phyloP scores from a whole-genome alignment of 2,329 filamentous ascomycete genomes.

The Mollisia scopiformis region DNA sequence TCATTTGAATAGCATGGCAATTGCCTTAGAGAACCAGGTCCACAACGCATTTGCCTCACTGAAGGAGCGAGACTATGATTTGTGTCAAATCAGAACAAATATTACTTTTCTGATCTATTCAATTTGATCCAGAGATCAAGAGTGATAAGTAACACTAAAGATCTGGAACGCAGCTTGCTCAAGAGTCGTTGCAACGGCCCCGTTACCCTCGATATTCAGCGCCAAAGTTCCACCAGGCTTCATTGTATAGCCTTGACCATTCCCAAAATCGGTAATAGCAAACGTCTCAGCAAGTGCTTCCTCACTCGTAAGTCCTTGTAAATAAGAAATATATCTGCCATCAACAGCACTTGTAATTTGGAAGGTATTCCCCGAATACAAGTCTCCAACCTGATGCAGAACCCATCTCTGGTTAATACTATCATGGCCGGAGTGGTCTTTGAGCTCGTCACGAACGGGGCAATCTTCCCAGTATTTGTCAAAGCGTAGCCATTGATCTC shows the following conservation, averaged over 20 bases:
- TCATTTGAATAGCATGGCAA: background rate
- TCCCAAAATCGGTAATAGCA: conserved; percentile 14
- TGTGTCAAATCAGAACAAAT: no score
- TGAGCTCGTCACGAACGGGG: conserved; percentile 20
- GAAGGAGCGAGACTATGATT: no score
- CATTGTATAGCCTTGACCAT: conserved; percentile 11
- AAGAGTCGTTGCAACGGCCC: background rate
- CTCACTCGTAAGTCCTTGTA: background rate
- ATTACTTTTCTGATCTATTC: no score
- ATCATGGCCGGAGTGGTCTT: conserved; percentile 40
- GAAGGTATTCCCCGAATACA: conserved; percentile 36
- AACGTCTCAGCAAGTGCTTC: conserved; percentile 8
- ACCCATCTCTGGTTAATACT: conserved; percentile 51
- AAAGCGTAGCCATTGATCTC: conserved; percentile 48
- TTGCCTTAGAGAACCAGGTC: no score
- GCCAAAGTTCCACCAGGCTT: background rate
- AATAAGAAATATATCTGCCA: conserved; percentile 37
- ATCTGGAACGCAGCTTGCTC: background rate
- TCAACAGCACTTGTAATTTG: conserved; percentile 43
- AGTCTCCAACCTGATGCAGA: conserved; percentile 43
- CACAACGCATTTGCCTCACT: no score
- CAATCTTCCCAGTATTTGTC: conserved; percentile 29
- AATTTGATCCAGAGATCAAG: background rate
- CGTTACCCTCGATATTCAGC: background rate
- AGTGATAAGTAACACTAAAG: conserved; percentile 12